Conservation (phyloP, 176 grass and related monocot species). For the Oryza nivara region DNA sequence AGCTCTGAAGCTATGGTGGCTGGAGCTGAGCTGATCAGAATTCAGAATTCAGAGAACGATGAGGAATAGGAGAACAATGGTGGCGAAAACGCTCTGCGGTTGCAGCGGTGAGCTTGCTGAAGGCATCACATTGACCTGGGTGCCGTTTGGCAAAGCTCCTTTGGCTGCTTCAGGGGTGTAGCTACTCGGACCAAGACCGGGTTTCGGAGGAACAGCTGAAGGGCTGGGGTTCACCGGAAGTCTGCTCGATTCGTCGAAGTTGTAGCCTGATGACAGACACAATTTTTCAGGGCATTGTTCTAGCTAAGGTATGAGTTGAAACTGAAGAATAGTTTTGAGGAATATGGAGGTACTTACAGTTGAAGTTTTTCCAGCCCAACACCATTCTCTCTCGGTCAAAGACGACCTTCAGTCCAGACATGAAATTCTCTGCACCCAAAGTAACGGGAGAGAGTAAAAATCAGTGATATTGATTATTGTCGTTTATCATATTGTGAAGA, state of each 20-base stretch:
- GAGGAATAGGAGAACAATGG: constrained; percentile 31
- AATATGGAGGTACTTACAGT: constrained; percentile 65
- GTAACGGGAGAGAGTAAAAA: constrained; percentile 6
- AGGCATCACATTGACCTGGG: constrained; percentile 37
- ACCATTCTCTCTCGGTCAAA: constrained; percentile 76
- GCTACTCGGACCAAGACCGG: constrained; percentile 38
- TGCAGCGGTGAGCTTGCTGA: constrained; percentile 32
- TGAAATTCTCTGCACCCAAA: constrained; percentile 86
- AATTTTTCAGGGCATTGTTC: background rate
- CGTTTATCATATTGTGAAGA: background rate
- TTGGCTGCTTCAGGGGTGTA: constrained; percentile 55
- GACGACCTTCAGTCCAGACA: constrained; percentile 78
- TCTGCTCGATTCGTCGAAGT: constrained; percentile 39
- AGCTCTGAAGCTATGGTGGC: background rate
- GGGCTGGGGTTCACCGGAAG: constrained; percentile 44
- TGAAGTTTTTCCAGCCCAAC: constrained; percentile 74
- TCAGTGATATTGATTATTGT: background rate
- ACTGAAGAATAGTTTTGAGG: background rate
- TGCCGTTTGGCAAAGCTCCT: constrained; percentile 14
- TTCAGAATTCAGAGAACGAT: constrained; percentile 11
- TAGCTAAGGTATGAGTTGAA: background rate
- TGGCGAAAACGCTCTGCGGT: constrained; percentile 9
- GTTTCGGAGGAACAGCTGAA: constrained; percentile 44
- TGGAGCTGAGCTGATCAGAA: constrained; percentile 40
- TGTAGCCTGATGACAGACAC: constrained; percentile 47